Evolutionary conservation across 257 asterid species (phyloP).

Genomic region (Pogostemon cablin): DNA sequence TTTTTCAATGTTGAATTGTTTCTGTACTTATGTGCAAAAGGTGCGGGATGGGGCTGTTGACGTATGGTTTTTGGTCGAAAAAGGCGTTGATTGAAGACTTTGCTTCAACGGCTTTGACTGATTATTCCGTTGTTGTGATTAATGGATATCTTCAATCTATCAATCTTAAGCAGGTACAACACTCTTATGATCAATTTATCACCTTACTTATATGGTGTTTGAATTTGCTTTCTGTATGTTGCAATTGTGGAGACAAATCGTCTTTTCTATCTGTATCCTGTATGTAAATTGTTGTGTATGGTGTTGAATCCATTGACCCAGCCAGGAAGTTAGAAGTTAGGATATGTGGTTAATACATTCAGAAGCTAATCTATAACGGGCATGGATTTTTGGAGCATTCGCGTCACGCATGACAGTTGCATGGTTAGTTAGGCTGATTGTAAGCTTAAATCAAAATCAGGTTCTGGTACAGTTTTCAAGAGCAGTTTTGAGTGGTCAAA

Average conservation of each 20-base stretch:
- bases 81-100: slow-evolving; percentile 82
- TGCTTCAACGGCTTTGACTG: slow-evolving; percentile 72
- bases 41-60: slow-evolving; percentile 82
- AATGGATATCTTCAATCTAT: slow-evolving; percentile 91
- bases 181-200: slow-evolving; percentile 4
- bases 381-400: too few species aligned
- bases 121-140: slow-evolving; percentile 75
- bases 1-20: slow-evolving; percentile 14
- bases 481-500: too few species aligned
- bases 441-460: too few species aligned
- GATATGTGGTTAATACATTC: too few species aligned
- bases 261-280: not conserved
- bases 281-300: too few species aligned
- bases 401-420: too few species aligned
- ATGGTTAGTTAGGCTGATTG: too few species aligned
- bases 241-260: not conserved
- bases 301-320: too few species aligned
- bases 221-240: slow-evolving; percentile 6
- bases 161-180: slow-evolving; percentile 79
- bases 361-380: too few species aligned
- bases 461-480: too few species aligned
- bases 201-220: not conserved
- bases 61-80: slow-evolving; percentile 97
- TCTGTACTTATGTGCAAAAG: slow-evolving; percentile 36
- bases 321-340: too few species aligned